Conservation (phyloP, 1,284 basidiomycete genomes). For the Puccinia novopanici region DNA sequence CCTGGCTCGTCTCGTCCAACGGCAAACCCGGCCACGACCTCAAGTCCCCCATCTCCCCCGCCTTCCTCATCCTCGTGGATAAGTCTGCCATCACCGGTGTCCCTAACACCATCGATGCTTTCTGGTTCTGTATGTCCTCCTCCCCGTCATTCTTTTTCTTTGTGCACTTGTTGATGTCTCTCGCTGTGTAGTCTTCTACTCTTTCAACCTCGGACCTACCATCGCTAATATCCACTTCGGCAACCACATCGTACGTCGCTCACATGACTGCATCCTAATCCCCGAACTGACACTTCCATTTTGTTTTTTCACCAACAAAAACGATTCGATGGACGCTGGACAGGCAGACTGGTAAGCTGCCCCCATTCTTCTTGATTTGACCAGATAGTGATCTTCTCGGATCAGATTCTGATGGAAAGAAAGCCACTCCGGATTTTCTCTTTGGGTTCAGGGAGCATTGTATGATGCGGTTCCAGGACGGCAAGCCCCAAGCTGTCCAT, state of each 20-base stretch:
- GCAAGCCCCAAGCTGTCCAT: slow-evolving; percentile 28
- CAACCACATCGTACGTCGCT: slow-evolving; percentile 33
- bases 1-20: slow-evolving; percentile 20
- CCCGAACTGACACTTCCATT: background rate
- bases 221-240: slow-evolving; percentile 41
- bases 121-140: slow-evolving; percentile 35
- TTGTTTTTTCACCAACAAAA: background rate
- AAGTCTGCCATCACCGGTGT: slow-evolving; percentile 37
- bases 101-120: slow-evolving; percentile 35
- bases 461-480: slow-evolving; percentile 41
- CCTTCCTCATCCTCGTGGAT: slow-evolving; percentile 39
- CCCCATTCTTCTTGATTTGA: background rate
- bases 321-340: background rate
- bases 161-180: background rate
- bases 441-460: slow-evolving; percentile 33
- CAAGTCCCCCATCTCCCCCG: slow-evolving; percentile 24
- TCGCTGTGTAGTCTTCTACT: slow-evolving; percentile 31
- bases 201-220: slow-evolving; percentile 41
- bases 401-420: background rate
- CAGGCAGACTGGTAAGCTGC: slow-evolving; percentile 23
- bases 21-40: slow-evolving; percentile 25
- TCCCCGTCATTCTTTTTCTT: background rate
- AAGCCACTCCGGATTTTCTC: background rate
- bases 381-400: background rate
- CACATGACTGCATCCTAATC: background rate